Percentiles rank a stretch among this genome's conserved stretches.
Evolutionary conservation across 2,329 filamentous ascomycete genomes (phyloP).

Genomic region (Claviceps spartinae): DNA sequence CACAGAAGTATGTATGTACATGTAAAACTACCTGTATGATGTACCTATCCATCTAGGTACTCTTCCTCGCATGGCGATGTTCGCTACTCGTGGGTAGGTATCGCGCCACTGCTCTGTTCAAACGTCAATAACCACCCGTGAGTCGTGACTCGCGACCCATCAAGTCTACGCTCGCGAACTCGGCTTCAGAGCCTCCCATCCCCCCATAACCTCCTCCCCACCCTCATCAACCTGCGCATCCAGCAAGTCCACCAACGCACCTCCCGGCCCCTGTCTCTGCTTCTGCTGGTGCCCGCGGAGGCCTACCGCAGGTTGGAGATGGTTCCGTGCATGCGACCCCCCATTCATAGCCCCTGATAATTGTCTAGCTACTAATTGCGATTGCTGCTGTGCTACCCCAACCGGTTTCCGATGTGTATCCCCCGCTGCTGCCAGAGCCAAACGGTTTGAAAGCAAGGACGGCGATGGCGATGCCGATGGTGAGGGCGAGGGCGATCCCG

Average conservation of each 20-base stretch:
- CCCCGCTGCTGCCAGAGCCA: not conserved
- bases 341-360: conserved; percentile 8
- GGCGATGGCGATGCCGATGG: conserved; percentile 7
- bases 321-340: not conserved
- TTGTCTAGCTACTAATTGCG: not conserved
- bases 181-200: conserved; percentile 44
- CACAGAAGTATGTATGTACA: not conserved
- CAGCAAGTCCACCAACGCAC: conserved; percentile 22
- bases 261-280: not conserved
- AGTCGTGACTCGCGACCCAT: no score
- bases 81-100: no score
- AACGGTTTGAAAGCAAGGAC: conserved; percentile 5
- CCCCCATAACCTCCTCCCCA: conserved; percentile 28
- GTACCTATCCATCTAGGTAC: no score
- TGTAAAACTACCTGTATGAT: no score
- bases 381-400: conserved; percentile 1
- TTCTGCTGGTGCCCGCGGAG: not conserved
- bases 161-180: conserved; percentile 14
- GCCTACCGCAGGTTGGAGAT: no score
- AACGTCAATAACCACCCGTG: no score
- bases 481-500: conserved; percentile 8
- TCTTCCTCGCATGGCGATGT: no score
- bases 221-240: conserved; percentile 35
- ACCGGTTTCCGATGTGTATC: not conserved
- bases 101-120: no score